phyloP scores from a whole-genome alignment of 495 filamentous ascomycete species.

The Penicillium goetzii region DNA sequence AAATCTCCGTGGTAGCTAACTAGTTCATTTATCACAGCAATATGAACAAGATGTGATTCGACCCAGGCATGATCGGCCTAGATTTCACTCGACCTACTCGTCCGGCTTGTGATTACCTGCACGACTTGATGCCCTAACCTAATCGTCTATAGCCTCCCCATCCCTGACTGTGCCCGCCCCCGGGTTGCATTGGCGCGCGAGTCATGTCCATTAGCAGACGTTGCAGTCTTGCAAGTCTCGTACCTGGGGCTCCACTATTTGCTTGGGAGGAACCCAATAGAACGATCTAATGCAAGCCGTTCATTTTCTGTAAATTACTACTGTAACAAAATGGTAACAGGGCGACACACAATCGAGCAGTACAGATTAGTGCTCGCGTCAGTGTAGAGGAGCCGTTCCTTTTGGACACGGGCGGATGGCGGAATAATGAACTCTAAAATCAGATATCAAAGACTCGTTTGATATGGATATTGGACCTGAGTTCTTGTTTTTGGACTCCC shows the following conservation, averaged over 20 bases:
- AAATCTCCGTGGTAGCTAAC: not conserved
- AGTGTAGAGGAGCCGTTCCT: not conserved
- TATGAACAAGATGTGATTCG: not conserved
- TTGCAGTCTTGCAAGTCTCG: not conserved
- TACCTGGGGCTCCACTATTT: not conserved
- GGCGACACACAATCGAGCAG: not conserved
- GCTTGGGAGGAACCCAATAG: not conserved
- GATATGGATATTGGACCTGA: not conserved
- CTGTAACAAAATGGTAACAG: not conserved
- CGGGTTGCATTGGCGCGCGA: constrained; percentile 7
- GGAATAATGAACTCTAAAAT: not conserved
- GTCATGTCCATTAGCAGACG: constrained; percentile 3
- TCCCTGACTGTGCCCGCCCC: not conserved
- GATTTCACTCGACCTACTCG: not conserved
- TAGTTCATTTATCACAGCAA: not conserved
- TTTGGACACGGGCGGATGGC: not conserved
- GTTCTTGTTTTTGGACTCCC: not conserved
- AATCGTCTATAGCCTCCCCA: not conserved
- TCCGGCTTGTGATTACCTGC: constrained; percentile 5
- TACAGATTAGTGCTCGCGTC: not conserved
- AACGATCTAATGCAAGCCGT: not conserved
- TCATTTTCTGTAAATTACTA: not conserved
- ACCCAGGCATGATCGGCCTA: not conserved
- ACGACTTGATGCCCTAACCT: not conserved
- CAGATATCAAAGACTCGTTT: not conserved